Conservation (phyloP, 2,329 filamentous ascomycete species). For the Dactylonectria estremocensis region DNA sequence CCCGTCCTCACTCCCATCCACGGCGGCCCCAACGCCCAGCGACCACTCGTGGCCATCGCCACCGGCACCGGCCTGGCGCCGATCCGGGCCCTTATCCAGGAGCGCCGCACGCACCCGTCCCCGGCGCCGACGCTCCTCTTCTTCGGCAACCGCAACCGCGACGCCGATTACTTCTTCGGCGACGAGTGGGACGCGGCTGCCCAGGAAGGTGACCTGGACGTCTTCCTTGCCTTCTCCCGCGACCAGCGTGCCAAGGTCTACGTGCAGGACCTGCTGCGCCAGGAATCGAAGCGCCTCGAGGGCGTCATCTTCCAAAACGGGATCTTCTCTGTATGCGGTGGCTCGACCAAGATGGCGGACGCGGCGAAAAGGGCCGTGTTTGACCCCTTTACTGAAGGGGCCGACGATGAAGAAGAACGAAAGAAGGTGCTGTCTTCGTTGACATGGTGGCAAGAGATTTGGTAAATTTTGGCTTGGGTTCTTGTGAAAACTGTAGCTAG, state of each 20-base stretch:
- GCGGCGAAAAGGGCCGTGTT: constrained; percentile 68
- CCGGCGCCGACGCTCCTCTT: constrained; percentile 73
- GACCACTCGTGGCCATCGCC: constrained; percentile 82
- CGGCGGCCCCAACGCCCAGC: constrained; percentile 53
- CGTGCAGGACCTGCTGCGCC: constrained; percentile 68
- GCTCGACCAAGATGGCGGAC: constrained; percentile 71
- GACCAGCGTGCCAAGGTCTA: constrained; percentile 67
- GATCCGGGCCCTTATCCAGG: constrained; percentile 84
- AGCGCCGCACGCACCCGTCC: constrained; percentile 65
- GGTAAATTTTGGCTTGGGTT: constrained; percentile 55
- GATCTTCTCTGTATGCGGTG: constrained; percentile 70
- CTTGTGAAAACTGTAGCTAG: neutral
- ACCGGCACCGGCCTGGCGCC: constrained; percentile 92
- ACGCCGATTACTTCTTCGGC: constrained; percentile 85
- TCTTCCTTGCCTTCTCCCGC: constrained; percentile 65
- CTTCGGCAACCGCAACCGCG: constrained; percentile 85
- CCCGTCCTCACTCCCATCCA: constrained; percentile 61
- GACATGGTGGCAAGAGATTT: constrained; percentile 73
- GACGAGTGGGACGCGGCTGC: constrained; percentile 75
- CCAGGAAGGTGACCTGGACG: constrained; percentile 44
- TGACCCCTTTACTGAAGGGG: constrained; percentile 62
- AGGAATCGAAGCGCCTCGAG: constrained; percentile 55
- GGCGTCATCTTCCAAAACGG: constrained; percentile 56
- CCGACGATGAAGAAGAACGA: constrained; percentile 55
- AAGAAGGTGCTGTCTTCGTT: constrained; percentile 55